Evolutionary conservation across 106 monocot species (phyloP).

Genomic region (Narthecium ossifragum): DNA sequence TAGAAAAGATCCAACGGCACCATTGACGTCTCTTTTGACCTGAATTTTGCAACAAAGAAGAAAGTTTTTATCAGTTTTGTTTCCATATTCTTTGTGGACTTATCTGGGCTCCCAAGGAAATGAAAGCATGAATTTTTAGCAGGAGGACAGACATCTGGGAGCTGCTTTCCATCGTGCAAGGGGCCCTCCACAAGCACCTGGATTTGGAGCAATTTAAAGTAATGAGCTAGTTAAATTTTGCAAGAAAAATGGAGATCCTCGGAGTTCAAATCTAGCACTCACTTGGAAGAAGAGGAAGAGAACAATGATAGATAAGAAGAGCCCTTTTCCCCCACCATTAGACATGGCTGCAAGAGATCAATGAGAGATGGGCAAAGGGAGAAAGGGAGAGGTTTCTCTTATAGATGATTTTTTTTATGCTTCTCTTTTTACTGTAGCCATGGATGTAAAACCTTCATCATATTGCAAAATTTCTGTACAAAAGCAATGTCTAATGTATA

Average conservation of each 20-base stretch:
- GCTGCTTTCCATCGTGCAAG: constrained; percentile 9
- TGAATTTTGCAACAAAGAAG: constrained; percentile 3
- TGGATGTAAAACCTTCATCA: neutral
- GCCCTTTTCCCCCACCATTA: neutral
- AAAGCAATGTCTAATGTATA: too few relatives aligned
- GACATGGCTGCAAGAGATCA: constrained; percentile 13
- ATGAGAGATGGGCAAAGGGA: neutral
- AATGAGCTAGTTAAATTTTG: neutral
- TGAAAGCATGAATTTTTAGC: too few relatives aligned
- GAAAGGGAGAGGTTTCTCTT: constrained; percentile 3
- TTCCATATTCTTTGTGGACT: neutral
- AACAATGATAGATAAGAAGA: constrained; percentile 14
- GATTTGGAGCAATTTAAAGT: neutral
- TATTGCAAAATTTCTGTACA: neutral
- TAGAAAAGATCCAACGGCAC: neutral
- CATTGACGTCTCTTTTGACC: constrained; percentile 1
- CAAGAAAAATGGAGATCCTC: neutral
- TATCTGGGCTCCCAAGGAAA: neutral
- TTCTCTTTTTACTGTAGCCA: neutral
- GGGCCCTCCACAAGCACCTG: constrained; percentile 24
- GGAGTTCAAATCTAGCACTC: neutral
- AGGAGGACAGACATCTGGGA: constrained; percentile 12
- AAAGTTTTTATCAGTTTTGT: too few relatives aligned
- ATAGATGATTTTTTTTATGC: neutral
- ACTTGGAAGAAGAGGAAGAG: constrained; percentile 30